Evolutionary conservation across 306 rosid genomes (phyloP).

Genomic region (Arachis stenosperma): DNA sequence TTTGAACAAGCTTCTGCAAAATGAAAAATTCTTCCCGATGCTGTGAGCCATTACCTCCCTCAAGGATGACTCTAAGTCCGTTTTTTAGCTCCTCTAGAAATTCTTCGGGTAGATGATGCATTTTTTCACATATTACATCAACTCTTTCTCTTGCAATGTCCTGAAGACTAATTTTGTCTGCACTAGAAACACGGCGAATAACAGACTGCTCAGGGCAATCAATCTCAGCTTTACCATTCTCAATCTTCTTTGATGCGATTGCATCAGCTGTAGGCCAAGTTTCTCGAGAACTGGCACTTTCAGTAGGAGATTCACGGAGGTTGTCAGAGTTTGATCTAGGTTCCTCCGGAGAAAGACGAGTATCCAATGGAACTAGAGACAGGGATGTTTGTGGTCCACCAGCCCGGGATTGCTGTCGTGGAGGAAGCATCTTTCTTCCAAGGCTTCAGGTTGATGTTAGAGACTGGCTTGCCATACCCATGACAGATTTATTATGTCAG

Average conservation of each 20-base stretch:
- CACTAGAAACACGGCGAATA: constrained; percentile 77
- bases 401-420: constrained; percentile 78
- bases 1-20: constrained; percentile 85
- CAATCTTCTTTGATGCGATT: constrained; percentile 76
- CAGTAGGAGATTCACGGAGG: constrained; percentile 83
- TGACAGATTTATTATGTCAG: constrained; percentile 41
- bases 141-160: constrained; percentile 92
- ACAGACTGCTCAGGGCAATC: constrained; percentile 80
- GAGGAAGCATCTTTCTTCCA: constrained; percentile 69
- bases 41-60: constrained; percentile 86
- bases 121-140: constrained; percentile 78
- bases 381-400: constrained; percentile 84
- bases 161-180: constrained; percentile 81
- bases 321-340: constrained; percentile 81
- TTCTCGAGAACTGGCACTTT: constrained; percentile 94
- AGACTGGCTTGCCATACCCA: constrained; percentile 66
- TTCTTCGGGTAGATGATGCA: constrained; percentile 82
- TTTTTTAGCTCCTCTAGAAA: constrained; percentile 81
- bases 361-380: constrained; percentile 80
- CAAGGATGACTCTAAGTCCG: constrained; percentile 76
- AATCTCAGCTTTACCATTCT: constrained; percentile 74
- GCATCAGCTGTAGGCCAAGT: constrained; percentile 84
- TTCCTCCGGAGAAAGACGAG: constrained; percentile 81
- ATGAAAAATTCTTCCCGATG: constrained; percentile 82
- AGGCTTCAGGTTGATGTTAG: constrained; percentile 58